Conservation (phyloP, 345 rosid genomes). For the Ceriops zippeliana region DNA sequence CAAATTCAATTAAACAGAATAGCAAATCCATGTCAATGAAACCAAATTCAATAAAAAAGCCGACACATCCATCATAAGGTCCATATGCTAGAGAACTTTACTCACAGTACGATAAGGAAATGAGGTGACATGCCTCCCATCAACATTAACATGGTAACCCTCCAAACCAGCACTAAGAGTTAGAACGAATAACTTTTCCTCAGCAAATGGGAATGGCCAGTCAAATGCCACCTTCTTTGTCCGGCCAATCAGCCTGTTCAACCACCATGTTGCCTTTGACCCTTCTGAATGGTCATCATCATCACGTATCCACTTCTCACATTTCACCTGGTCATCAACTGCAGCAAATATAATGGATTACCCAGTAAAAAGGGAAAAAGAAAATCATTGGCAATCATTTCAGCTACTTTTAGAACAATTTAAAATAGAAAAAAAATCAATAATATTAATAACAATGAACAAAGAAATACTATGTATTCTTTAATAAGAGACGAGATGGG, state of each 20-base stretch:
- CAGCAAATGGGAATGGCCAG: slow-evolving; percentile 84
- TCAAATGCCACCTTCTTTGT: slow-evolving; percentile 66
- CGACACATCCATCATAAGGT: slow-evolving; percentile 15
- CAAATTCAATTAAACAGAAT: slow-evolving; percentile 1
- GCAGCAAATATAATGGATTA: slow-evolving; percentile 31
- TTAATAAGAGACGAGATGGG: no score
- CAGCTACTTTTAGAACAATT: neutral
- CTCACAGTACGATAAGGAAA: slow-evolving; percentile 93
- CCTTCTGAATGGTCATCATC: slow-evolving; percentile 63
- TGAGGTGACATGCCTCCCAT: slow-evolving; percentile 86
- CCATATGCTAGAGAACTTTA: slow-evolving; percentile 13
- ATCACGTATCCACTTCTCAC: slow-evolving; percentile 94
- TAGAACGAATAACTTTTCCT: slow-evolving; percentile 74
- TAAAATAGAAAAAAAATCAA: no score
- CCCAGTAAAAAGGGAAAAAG: slow-evolving; percentile 1
- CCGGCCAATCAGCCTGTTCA: slow-evolving; percentile 66
- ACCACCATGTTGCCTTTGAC: slow-evolving; percentile 82
- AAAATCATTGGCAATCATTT: neutral
- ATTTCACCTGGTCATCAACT: slow-evolving; percentile 87
- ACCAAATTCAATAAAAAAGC: slow-evolving; percentile 14
- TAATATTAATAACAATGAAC: no score
- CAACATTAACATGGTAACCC: slow-evolving; percentile 83
- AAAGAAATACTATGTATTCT: no score
- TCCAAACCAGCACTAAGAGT: slow-evolving; percentile 91
- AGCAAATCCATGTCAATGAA: neutral